Base-by-base conservation (phyloP, 169 alveolate genomes). In the Eimeria maxima region DNA sequence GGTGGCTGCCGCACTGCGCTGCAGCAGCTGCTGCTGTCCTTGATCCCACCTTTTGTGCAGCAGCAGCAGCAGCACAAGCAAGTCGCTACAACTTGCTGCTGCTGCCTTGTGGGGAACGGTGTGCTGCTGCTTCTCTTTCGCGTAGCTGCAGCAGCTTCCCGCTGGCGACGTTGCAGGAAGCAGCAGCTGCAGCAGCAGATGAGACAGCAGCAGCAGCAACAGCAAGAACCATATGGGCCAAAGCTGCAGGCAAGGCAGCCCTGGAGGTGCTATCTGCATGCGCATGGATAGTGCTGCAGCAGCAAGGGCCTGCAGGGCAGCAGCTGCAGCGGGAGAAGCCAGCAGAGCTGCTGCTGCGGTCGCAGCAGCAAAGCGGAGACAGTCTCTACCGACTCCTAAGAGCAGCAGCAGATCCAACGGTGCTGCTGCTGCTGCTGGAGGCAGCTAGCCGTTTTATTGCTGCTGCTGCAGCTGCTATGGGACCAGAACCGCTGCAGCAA, bases 401-500 rank as follows among this genome's bases (percentile, higher is more conserved):
- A 42, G 89, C 89, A 45, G 89, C 89, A 80, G 89, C 67, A 20
- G 65, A 80, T 42, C 89, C 89, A 5, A 8, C 50, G 65, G 89
- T 80, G 89, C 89, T 80, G 67, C 89, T 44, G 89, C 89, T 60
- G 89, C 89, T 80, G 27, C 67, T 80, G 89, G 89, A 67, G 10
- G 89, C 89, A 7, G 89, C 89, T 13, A 80, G 89, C 89, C 89
- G 89, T 42, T 80, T 80, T 45, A 38, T 80, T 16, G 67, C 67
- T 14, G 89, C 89, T 1, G 14, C 89, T 14, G 89, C 63, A 6
- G 89, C 69, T 42, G 89, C 89, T 20, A 24, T 45, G 57, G 67
- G 57, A 16, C 69, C 89, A 0, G 7, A 29, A 33, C 65, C 27
- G 88, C 88, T 13, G 88, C 88, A 78, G 88, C 88, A 78, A n/a